Evolutionary conservation across 805 yeast genomes (phyloP), one percentile per base, ranked within the genome.

Genomic region (Cephaloascus albidus): DNA sequence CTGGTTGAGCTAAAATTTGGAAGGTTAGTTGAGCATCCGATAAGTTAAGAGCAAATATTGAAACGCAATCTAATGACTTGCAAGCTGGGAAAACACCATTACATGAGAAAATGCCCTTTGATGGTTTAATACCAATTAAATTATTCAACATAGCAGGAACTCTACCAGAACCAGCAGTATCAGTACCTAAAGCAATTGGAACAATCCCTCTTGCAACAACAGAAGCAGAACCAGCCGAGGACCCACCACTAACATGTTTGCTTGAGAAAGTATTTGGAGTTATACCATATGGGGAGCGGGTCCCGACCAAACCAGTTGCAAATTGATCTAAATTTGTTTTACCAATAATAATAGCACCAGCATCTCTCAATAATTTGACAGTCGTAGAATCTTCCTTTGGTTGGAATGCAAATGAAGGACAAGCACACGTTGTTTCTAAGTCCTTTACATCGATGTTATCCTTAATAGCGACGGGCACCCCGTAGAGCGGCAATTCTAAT

Each of bases 71-170:
- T 39, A 90, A 71, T 1, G 96, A 86, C 57, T 82, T 85, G 63
- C 98, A 90, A 15, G 97, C 97, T 14, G 97, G 97, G 4, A 93
- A 93, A n/a, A 90, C 95, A 45, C 98, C 98, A 3, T 68, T 58
- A 42, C 94, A 78, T 6, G 95, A 85, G 50, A 90, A 81, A 1
- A 77, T 77, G 40, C 98, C 98, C 45, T 78, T 78, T 1, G 97
- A 81, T 31, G 98, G 97, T 61, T 90, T 90, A 48, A 93, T 73
- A 17, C 97, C 97, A 46, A 90, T 74, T 49, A 88, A 63, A 60
- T 93, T 93, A 71, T 90, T 90, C 47, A 90, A 69, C 23, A 88
- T 90, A 19, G 97, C 97, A 20, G 98, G 98, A 26, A 90, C 98
- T 53, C 98, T 76, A 33, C 97, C 97, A 4, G 96, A 86, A 18